Conservation (phyloP, 805 yeast species). For the Hanseniaspora occidentalis region DNA sequence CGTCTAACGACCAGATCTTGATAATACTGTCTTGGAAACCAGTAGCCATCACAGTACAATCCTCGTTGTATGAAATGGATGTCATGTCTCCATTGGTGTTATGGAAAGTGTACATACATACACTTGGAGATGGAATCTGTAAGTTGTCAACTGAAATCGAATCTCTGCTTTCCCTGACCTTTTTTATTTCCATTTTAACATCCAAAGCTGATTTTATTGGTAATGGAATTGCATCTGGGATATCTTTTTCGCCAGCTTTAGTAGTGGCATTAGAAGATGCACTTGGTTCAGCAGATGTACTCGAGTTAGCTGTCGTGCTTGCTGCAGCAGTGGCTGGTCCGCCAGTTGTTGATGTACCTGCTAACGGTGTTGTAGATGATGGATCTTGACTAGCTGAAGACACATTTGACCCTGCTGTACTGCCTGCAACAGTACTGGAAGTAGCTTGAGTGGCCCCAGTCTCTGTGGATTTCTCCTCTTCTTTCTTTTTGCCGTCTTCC, state of each 20-base stretch:
- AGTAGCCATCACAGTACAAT: constrained; percentile 77
- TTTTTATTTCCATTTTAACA: constrained; percentile 62
- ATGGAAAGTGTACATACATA: constrained; percentile 96
- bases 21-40: constrained; percentile 90
- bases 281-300: constrained; percentile 3
- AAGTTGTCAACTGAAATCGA: constrained; percentile 53
- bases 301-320: constrained; percentile 2
- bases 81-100: constrained; percentile 84
- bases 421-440: too few relatives aligned
- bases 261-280: constrained; percentile 1
- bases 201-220: constrained; percentile 77
- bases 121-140: constrained; percentile 81
- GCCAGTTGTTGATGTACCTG: too few relatives aligned
- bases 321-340: too few relatives aligned
- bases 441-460: constrained; percentile 7
- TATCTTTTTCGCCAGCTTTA: constrained; percentile 3
- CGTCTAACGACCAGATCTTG: constrained; percentile 88
- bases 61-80: constrained; percentile 77
- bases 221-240: constrained; percentile 64
- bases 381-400: too few relatives aligned
- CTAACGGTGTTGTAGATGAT: too few relatives aligned
- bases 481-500: constrained; percentile 9
- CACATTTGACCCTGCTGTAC: constrained; percentile 7
- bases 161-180: constrained; percentile 72
- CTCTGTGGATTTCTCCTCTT: constrained; percentile 12